These are phyloP conservation scores for Angomonas desouzai DNA, from an alignment of 208 protist genomes.

Conservation along the genomic window DNA sequence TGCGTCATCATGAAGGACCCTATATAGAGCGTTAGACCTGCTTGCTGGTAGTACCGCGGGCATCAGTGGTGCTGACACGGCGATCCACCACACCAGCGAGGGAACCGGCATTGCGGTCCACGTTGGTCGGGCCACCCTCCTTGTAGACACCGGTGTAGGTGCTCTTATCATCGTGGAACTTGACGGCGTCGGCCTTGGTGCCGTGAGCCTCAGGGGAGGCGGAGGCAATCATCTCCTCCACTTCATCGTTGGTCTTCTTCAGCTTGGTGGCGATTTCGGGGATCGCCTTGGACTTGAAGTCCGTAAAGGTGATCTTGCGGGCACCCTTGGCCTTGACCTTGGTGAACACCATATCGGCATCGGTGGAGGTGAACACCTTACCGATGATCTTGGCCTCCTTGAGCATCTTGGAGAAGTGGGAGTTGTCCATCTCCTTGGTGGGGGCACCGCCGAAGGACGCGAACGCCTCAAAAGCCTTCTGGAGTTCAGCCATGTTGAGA, in stretches of 20 bases:
- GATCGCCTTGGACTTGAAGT: conserved; percentile 66
- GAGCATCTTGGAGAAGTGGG: conserved; percentile 90
- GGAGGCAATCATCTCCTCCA: conserved; percentile 44
- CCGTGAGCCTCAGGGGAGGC: conserved; percentile 55
- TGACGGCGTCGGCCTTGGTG: conserved; percentile 82
- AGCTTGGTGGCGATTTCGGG: conserved; percentile 86
- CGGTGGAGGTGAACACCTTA: conserved; percentile 84
- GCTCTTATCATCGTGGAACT: conserved; percentile 91
- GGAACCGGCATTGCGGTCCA: conserved; percentile 82
- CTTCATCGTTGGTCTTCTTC: conserved; percentile 73
- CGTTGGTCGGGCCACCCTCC: conserved; percentile 85
- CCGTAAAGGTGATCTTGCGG: conserved; percentile 75
- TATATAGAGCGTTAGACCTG: conserved; percentile 45
- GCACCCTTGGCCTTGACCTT: conserved; percentile 88
- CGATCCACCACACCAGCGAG: conserved; percentile 83
- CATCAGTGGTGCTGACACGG: conserved; percentile 62
- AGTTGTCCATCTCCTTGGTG: conserved; percentile 89
- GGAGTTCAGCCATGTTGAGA: conserved; percentile 33
- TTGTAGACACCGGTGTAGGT: conserved; percentile 89
- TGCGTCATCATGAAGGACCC: too few species aligned
- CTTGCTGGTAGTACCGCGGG: conserved; percentile 70
- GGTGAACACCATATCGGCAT: conserved; percentile 89
- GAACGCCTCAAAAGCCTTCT: conserved; percentile 77
- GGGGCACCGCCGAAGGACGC: conserved; percentile 82
- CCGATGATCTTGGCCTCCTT: conserved; percentile 90